Percentiles rank a stretch among this genome's conserved stretches.
phyloP scores from a whole-genome alignment of 2,329 filamentous ascomycete genomes.

The Colletotrichum spaethianum region DNA sequence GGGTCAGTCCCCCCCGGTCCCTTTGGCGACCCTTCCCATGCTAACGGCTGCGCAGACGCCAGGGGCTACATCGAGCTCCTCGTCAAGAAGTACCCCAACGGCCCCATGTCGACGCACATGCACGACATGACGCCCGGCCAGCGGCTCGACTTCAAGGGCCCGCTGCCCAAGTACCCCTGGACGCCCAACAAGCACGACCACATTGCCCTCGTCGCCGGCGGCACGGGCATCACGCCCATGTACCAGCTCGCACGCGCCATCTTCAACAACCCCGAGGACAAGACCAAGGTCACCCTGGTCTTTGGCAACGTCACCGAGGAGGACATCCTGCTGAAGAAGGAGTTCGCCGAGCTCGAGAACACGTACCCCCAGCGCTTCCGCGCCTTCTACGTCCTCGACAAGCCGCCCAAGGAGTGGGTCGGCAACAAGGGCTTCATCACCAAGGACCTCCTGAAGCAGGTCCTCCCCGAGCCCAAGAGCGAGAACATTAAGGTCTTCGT shows the following conservation, averaged over 20 bases:
- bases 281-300: conserved; percentile 96
- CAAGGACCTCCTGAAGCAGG: conserved; percentile 95
- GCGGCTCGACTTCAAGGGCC: conserved; percentile 92
- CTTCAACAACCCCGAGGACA: conserved; percentile 96
- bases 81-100: conserved; percentile 91
- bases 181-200: conserved; percentile 92
- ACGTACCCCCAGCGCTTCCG: conserved; percentile 95
- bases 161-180: conserved; percentile 95
- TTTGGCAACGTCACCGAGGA: conserved; percentile 92
- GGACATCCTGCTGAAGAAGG: conserved; percentile 91
- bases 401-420: conserved; percentile 82
- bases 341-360: conserved; percentile 91
- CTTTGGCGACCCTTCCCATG: neutral
- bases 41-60: conserved; percentile 66
- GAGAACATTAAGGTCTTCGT: conserved; percentile 98
- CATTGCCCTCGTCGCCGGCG: conserved; percentile 89
- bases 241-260: conserved; percentile 93
- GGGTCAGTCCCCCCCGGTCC: conserved; percentile 61
- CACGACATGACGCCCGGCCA: conserved; percentile 88
- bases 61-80: conserved; percentile 89
- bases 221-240: conserved; percentile 98
- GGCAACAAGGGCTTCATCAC: conserved; percentile 85
- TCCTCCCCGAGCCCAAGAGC: conserved; percentile 91
- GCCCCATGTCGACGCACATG: conserved; percentile 92
- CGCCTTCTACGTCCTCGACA: conserved; percentile 93